Percentiles rank a stretch among this genome's conserved stretches.
Evolutionary conservation across 164 flowering plant genomes (phyloP).

Genomic region (Magnolia officinalis): DNA sequence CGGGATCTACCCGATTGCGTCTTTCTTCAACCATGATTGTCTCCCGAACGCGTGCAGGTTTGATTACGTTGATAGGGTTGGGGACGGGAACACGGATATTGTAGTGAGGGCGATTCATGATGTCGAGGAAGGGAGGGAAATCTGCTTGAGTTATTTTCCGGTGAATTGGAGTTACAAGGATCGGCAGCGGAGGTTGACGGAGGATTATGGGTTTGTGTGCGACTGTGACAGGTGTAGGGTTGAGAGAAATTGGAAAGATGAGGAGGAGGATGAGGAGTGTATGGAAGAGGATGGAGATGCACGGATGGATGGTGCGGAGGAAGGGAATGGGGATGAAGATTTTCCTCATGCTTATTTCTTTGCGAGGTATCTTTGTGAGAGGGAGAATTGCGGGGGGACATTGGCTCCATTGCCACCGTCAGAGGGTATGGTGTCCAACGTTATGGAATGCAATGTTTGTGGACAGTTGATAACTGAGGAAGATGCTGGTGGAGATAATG

Average conservation of each 20-base stretch:
- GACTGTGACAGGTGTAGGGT: slow-evolving; percentile 82
- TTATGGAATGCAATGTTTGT: slow-evolving; percentile 88
- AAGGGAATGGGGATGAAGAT: slow-evolving; percentile 22
- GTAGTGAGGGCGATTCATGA: slow-evolving; percentile 72
- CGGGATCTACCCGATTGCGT: slow-evolving; percentile 66
- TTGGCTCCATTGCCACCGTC: slow-evolving; percentile 72
- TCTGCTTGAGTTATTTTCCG: slow-evolving; percentile 88
- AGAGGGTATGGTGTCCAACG: slow-evolving; percentile 22
- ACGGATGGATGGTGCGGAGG: slow-evolving; percentile 19
- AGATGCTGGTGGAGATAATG: slow-evolving; percentile 10
- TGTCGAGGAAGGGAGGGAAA: slow-evolving; percentile 67
- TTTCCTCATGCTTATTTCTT: slow-evolving; percentile 92
- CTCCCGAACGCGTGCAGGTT: slow-evolving; percentile 91
- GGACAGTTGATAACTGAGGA: slow-evolving; percentile 41
- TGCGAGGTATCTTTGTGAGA: slow-evolving; percentile 55
- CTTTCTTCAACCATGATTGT: slow-evolving; percentile 87
- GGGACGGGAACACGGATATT: slow-evolving; percentile 48
- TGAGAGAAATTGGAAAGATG: slow-evolving; percentile 66
- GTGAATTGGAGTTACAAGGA: slow-evolving; percentile 50
- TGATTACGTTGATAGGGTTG: slow-evolving; percentile 57
- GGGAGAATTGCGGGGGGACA: slow-evolving; percentile 70
- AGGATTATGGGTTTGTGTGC: slow-evolving; percentile 76
- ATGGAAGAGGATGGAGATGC: slow-evolving; percentile 37
- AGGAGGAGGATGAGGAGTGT: slow-evolving; percentile 19
- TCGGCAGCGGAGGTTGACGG: slow-evolving; percentile 62